Conservation (phyloP, 345 rosid species). For the Noccaea caerulescens region DNA sequence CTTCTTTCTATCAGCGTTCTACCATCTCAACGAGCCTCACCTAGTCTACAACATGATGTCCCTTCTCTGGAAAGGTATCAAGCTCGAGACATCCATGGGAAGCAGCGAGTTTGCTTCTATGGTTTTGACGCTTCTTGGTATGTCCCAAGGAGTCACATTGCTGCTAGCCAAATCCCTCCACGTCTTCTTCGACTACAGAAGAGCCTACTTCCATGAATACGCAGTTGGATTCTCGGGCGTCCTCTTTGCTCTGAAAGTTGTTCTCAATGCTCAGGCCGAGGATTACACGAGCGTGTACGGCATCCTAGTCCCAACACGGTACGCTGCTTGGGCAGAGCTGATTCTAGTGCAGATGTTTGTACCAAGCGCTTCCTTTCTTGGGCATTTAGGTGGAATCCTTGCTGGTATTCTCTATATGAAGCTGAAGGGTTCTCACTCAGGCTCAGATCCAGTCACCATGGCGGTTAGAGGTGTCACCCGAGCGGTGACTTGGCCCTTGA, state of each 20-base stretch:
- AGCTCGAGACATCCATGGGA: conserved; percentile 86
- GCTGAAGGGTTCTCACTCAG: conserved; percentile 59
- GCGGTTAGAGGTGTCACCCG: conserved; percentile 51
- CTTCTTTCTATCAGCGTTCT: conserved; percentile 81
- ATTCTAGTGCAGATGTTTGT: conserved; percentile 87
- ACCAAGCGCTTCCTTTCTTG: conserved; percentile 87
- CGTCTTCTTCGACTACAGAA: conserved; percentile 58
- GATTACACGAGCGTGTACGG: conserved; percentile 67
- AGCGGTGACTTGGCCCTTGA: conserved; percentile 64
- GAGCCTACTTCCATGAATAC: conserved; percentile 68
- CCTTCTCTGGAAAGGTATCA: conserved; percentile 91
- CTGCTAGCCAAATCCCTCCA: conserved; percentile 71
- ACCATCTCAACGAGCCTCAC: conserved; percentile 86
- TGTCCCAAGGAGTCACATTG: conserved; percentile 90
- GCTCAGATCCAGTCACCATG: conserved; percentile 59
- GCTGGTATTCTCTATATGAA: conserved; percentile 82
- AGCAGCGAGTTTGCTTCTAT: conserved; percentile 82
- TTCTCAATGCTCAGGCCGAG: conserved; percentile 76
- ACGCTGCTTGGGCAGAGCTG: conserved; percentile 97
- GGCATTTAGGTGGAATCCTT: conserved; percentile 95
- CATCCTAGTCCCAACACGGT: conserved; percentile 65
- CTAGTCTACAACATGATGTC: conserved; percentile 91
- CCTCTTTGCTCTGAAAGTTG: conserved; percentile 93
- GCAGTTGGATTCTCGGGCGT: conserved; percentile 92
- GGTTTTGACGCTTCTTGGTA: conserved; percentile 66